These are phyloP conservation scores for Xylaria nigripes DNA, from an alignment of 495 filamentous ascomycete species.

Conservation along the genomic window DNA sequence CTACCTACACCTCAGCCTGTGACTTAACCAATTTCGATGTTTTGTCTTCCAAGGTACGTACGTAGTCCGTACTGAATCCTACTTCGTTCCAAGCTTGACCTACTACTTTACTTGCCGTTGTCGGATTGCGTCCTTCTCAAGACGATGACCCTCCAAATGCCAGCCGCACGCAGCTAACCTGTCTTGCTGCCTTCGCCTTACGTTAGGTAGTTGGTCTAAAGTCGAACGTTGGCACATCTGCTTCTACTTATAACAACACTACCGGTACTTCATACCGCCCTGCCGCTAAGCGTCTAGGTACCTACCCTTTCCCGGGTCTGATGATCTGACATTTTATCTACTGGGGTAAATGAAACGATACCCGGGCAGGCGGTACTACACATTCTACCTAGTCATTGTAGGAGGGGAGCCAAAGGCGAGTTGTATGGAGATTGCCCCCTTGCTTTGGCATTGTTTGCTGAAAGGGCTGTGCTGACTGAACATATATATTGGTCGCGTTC, in stretches of 20 bases:
- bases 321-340: too few relatives aligned
- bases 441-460: not conserved
- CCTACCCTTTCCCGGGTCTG: not conserved
- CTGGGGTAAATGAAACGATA: too few relatives aligned
- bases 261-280: too few relatives aligned
- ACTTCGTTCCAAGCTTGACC: not conserved
- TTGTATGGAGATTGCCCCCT: not conserved
- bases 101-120: not conserved
- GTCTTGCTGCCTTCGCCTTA: not conserved
- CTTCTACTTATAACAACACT: too few relatives aligned
- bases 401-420: not conserved
- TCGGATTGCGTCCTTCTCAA: not conserved
- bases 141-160: not conserved
- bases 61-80: too few relatives aligned
- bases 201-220: not conserved
- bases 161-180: not conserved
- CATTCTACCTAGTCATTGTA: not conserved
- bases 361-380: not conserved
- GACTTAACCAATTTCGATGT: too few relatives aligned
- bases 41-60: too few relatives aligned
- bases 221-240: not conserved
- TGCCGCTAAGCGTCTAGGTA: not conserved
- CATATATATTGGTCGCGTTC: not conserved
- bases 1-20: too few relatives aligned
- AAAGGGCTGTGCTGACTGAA: conserved; percentile 6